Evolutionary conservation across 2,329 filamentous ascomycete species (phyloP).

Genomic region (Lecanicillium sp.): DNA sequence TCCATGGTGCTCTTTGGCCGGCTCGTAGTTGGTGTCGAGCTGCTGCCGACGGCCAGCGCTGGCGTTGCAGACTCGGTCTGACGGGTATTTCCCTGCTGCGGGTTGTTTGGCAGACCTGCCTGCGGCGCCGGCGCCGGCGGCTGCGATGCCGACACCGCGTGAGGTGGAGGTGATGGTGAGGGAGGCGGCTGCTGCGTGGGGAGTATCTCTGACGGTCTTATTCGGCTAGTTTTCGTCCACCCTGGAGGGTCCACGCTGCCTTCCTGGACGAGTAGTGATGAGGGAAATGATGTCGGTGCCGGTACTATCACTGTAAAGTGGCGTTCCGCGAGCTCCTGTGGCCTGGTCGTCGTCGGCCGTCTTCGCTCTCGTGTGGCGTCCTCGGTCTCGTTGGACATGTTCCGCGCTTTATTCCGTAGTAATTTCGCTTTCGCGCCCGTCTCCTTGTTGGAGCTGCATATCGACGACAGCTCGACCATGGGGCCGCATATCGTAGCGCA

Average conservation of each 20-base stretch:
- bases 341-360: too few relatives aligned
- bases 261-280: slow-evolving; percentile 8
- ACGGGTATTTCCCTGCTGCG: neutral
- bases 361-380: neutral
- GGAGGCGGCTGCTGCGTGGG: neutral
- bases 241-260: neutral
- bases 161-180: neutral
- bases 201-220: neutral
- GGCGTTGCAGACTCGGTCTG: neutral
- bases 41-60: neutral
- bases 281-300: slow-evolving; percentile 27
- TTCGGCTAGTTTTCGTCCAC: neutral
- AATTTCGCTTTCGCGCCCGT: neutral
- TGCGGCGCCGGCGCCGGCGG: neutral
- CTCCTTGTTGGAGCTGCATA: slow-evolving; percentile 23
- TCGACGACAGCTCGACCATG: slow-evolving; percentile 35
- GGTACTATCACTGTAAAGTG: slow-evolving; percentile 26
- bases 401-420: neutral
- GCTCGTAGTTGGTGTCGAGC: neutral
- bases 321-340: slow-evolving; percentile 16
- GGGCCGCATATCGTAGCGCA: slow-evolving; percentile 38
- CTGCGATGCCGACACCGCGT: neutral
- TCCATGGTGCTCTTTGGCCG: neutral
- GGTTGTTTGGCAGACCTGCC: neutral
- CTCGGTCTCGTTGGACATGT: neutral